Conservation (phyloP, 139 green algal species). For the Chlorella sp. region DNA sequence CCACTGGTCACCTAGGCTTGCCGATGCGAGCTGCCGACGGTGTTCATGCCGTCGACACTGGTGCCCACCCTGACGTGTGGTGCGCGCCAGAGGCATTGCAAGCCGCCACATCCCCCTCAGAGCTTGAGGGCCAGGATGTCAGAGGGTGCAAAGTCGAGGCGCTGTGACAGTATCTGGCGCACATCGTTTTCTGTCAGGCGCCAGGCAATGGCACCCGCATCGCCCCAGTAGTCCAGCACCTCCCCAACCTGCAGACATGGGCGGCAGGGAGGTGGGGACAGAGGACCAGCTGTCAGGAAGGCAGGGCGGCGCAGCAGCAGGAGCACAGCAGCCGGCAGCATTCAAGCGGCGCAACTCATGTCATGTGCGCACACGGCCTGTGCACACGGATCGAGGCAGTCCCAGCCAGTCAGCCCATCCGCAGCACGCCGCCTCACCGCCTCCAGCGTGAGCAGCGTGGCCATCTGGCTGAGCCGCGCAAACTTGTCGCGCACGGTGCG, state of each 20-base stretch:
- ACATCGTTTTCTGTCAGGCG: slow-evolving; percentile 85
- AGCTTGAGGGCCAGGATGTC: slow-evolving; percentile 36
- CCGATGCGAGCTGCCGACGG: no score
- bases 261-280: no score
- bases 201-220: slow-evolving; percentile 83
- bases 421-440: slow-evolving; percentile 33
- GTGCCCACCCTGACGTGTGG: no score
- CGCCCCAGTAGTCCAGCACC: slow-evolving; percentile 87
- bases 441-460: slow-evolving; percentile 91
- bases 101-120: background rate
- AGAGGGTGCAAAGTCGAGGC: slow-evolving; percentile 75
- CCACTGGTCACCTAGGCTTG: no score
- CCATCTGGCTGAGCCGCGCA: slow-evolving; percentile 87
- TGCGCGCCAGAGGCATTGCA: no score
- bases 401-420: no score
- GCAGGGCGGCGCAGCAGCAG: background rate
- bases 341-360: no score
- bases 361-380: no score
- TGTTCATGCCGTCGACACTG: no score
- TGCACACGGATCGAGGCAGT: no score
- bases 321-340: background rate
- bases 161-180: slow-evolving; percentile 69
- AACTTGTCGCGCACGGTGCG: slow-evolving; percentile 95
- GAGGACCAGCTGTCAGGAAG: background rate
- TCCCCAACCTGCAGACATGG: slow-evolving; percentile 58